Conservation (phyloP, 768 basidiomycete species). For the Solioccasus polychromus region DNA sequence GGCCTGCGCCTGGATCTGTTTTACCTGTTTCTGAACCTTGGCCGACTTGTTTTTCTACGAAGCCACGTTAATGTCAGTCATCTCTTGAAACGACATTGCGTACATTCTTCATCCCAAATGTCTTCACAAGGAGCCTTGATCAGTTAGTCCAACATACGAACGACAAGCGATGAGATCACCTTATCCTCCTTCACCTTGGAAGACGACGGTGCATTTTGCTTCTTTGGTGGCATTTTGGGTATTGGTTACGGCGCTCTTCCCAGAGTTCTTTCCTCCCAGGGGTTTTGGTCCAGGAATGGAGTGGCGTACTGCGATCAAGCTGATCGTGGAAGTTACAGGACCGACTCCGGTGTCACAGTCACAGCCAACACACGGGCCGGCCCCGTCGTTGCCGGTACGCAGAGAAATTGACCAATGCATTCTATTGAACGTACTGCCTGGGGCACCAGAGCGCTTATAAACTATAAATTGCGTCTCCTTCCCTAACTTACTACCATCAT, state of each 20-base stretch:
- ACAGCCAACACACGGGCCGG: no score
- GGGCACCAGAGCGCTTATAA: conserved; percentile 5
- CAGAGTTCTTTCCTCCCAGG: no score
- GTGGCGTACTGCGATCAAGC: no score
- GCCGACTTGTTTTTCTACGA: conserved; percentile 89
- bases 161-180: conserved; percentile 40
- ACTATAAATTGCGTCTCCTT: background rate
- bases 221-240: conserved; percentile 75
- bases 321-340: background rate
- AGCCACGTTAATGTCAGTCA: conserved; percentile 8
- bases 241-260: background rate
- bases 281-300: no score
- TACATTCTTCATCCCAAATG: conserved; percentile 88
- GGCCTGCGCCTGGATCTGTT: conserved; percentile 75
- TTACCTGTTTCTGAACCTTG: conserved; percentile 86
- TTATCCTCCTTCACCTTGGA: conserved; percentile 82
- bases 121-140: conserved; percentile 45
- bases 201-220: conserved; percentile 52
- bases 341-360: conserved; percentile 2
- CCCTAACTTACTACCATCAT: no score
- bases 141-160: conserved; percentile 23
- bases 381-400: no score
- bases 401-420: no score
- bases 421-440: conserved; percentile 6
- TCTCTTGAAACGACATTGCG: conserved; percentile 26